Evolutionary conservation across 371 early-diverging fungal species (phyloP).

Genomic region (Saksenaea oblongispora): DNA sequence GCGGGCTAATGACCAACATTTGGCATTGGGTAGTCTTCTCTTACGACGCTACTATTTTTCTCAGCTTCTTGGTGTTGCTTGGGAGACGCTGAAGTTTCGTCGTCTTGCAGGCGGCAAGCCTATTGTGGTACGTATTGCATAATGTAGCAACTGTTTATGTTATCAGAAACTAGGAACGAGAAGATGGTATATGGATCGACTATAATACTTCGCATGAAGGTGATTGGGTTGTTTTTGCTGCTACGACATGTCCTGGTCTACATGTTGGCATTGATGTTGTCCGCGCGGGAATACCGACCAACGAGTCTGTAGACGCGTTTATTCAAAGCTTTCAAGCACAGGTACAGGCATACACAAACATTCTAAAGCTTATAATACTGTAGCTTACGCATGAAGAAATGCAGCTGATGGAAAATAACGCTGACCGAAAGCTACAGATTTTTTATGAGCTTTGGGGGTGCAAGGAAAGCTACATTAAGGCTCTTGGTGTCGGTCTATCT

Average conservation of each 20-base stretch:
- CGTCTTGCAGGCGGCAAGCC: conserved; percentile 25
- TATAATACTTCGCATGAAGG: conserved; percentile 69
- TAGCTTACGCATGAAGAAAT: conserved; percentile 42
- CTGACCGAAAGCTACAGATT: conserved; percentile 24
- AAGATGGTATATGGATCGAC: conserved; percentile 16
- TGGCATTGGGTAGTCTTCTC: conserved; percentile 34
- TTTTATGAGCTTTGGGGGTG: conserved; percentile 61
- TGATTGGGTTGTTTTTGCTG: conserved; percentile 61
- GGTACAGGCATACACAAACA: conserved; percentile 18
- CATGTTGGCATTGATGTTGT: conserved; percentile 59
- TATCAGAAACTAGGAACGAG: background rate
- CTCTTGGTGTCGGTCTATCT: conserved; percentile 57
- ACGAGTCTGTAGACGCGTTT: conserved; percentile 31
- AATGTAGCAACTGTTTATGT: background rate
- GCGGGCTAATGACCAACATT: conserved; percentile 29
- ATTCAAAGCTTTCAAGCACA: conserved; percentile 37
- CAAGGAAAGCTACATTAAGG: conserved; percentile 68
- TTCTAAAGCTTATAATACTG: background rate
- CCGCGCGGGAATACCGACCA: conserved; percentile 26
- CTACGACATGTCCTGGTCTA: conserved; percentile 14
- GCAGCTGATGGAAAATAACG: conserved; percentile 16
- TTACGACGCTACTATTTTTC: conserved; percentile 39
- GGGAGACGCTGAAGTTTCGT: conserved; percentile 26
- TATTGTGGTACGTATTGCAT: conserved; percentile 16
- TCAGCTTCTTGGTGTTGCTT: conserved; percentile 17